Percentiles rank a stretch among this genome's conserved stretches.
Conservation (phyloP, 345 rosid species). For the Angophora floribunda region DNA sequence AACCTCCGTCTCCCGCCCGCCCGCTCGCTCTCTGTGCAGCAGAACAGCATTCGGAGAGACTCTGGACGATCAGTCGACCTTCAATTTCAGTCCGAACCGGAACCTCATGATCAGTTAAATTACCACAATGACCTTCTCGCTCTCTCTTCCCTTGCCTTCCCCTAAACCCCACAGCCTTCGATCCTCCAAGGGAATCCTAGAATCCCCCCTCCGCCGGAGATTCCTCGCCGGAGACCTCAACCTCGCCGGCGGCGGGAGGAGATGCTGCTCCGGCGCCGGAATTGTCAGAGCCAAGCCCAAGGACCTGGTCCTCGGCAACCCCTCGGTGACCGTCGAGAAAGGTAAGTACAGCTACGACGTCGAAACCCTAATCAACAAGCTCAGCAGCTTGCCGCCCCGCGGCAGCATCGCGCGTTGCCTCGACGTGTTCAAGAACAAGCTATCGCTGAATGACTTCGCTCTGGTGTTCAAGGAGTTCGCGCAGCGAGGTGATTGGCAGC, state of each 20-base stretch:
- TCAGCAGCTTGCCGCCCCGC: slow-evolving; percentile 96
- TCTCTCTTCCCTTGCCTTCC: slow-evolving; percentile 18
- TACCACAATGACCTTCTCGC: slow-evolving; percentile 20
- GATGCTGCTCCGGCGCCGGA: slow-evolving; percentile 3
- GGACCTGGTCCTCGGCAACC: slow-evolving; percentile 67
- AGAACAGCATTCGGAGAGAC: background rate
- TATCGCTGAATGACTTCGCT: slow-evolving; percentile 82
- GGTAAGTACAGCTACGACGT: slow-evolving; percentile 96
- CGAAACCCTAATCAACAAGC: slow-evolving; percentile 89
- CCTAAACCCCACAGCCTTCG: slow-evolving; percentile 14
- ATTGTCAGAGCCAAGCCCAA: slow-evolving; percentile 38
- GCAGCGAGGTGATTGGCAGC: slow-evolving; percentile 91
- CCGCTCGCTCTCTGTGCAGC: background rate
- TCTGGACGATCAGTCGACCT: background rate
- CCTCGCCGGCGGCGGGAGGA: slow-evolving; percentile 14
- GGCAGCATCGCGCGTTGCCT: slow-evolving; percentile 91
- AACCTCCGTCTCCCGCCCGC: background rate
- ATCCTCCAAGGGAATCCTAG: slow-evolving; percentile 2
- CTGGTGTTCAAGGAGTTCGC: slow-evolving; percentile 92
- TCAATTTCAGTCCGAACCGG: background rate
- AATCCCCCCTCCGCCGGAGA: slow-evolving; percentile 4
- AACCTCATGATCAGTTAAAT: slow-evolving; percentile 15
- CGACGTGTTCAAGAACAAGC: slow-evolving; percentile 84
- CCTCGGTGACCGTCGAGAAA: slow-evolving; percentile 70
- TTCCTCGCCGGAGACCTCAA: background rate